These are phyloP conservation scores for Colletotrichum euphorbiae DNA, from an alignment of 2,329 filamentous ascomycete genomes.

Conservation along the genomic window DNA sequence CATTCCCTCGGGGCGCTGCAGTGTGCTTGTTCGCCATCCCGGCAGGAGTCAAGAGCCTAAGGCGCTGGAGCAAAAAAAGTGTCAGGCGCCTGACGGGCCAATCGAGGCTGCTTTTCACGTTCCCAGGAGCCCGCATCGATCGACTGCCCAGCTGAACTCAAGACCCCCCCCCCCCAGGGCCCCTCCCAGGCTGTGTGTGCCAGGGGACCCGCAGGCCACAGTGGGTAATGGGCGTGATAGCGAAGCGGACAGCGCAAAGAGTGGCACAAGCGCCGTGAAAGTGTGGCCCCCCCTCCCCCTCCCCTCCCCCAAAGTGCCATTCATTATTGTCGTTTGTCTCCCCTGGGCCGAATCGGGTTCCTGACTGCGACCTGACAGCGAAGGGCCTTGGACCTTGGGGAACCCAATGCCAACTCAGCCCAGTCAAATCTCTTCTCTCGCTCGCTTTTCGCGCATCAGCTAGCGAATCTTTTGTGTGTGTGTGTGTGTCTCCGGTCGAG, in stretches of 20 bases:
- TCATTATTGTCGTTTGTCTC: conserved; percentile 19
- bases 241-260: background rate
- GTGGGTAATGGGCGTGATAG: conserved; percentile 13
- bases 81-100: background rate
- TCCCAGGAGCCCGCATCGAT: background rate
- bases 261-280: conserved; percentile 20
- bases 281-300: background rate
- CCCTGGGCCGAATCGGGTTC: background rate
- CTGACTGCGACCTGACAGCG: conserved; percentile 11
- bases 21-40: background rate
- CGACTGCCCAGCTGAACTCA: conserved; percentile 10
- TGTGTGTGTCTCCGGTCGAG: background rate
- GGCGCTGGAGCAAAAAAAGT: background rate
- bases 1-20: too few species aligned
- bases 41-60: conserved; percentile 1
- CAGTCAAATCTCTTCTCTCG: conserved; percentile 12
- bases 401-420: background rate
- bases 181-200: background rate
- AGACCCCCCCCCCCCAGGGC: background rate
- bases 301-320: background rate
- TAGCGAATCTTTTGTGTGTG: background rate
- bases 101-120: background rate
- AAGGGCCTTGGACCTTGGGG: conserved; percentile 23
- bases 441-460: conserved; percentile 7
- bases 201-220: background rate